These are phyloP conservation scores for Fusarium decemcellulare DNA, from an alignment of 2,329 filamentous ascomycete genomes.

Conservation along the genomic window DNA sequence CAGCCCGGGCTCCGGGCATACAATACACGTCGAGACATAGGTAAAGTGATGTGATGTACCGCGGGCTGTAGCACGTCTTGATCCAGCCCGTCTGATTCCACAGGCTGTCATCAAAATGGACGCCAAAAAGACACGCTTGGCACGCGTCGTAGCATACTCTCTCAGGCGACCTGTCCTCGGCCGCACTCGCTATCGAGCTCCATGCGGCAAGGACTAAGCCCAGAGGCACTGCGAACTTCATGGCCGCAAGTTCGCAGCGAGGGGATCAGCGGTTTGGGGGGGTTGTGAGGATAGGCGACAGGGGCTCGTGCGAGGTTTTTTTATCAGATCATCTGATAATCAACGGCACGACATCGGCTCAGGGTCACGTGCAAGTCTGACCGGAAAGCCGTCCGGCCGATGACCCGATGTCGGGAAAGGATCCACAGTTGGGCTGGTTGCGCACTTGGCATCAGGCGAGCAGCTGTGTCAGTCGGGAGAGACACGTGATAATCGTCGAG, in stretches of 20 bases:
- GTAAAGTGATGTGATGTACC: constrained; percentile 52
- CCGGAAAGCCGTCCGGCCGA: neutral
- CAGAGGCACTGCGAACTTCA: constrained; percentile 29
- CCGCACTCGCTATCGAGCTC: neutral
- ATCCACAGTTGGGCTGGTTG: neutral
- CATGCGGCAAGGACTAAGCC: constrained; percentile 20
- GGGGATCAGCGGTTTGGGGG: neutral
- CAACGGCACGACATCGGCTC: neutral
- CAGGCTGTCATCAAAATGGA: constrained; percentile 52
- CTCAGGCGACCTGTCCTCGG: constrained; percentile 24
- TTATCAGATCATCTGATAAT: constrained; percentile 52
- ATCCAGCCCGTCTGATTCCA: constrained; percentile 32
- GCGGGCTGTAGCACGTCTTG: constrained; percentile 49
- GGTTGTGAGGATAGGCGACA: constrained; percentile 4
- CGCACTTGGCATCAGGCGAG: constrained; percentile 7
- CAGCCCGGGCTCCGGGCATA: constrained; percentile 39
- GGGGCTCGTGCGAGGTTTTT: constrained; percentile 36
- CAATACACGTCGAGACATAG: constrained; percentile 57
- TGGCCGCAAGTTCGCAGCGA: constrained; percentile 26
- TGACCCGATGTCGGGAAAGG: neutral
- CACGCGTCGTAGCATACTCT: constrained; percentile 54
- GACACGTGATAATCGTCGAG: neutral
- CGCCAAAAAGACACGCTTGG: constrained; percentile 43
- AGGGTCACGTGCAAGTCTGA: constrained; percentile 16
- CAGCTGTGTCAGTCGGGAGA: neutral